Evolutionary conservation across 768 basidiomycete species (phyloP).

Genomic region (Cystobasidiopsis lactophilus): DNA sequence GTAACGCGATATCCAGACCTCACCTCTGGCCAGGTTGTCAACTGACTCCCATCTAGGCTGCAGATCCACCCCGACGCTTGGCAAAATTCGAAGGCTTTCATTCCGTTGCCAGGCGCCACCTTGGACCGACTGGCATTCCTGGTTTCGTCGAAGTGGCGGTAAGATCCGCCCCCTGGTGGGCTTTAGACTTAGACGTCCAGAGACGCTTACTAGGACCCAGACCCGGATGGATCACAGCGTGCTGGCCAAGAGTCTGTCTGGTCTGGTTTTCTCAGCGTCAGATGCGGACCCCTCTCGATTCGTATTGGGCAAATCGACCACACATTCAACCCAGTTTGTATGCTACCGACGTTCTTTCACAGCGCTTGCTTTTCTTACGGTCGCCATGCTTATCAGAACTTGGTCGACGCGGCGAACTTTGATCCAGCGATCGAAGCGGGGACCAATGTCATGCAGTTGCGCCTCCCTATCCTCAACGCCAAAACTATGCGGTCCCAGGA

Average conservation of each 20-base stretch:
- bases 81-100: no score
- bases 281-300: constrained; percentile 8
- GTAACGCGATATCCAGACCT: no score
- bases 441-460: constrained; percentile 7
- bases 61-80: no score
- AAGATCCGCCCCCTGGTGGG: not conserved
- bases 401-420: constrained; percentile 4
- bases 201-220: not conserved
- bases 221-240: constrained; percentile 11
- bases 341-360: no score
- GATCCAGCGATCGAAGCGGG: constrained; percentile 6
- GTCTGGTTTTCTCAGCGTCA: constrained; percentile 12
- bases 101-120: constrained; percentile 3
- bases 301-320: constrained; percentile 16
- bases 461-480: constrained; percentile 15
- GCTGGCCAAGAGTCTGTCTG: constrained; percentile 14
- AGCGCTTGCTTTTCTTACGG: no score
- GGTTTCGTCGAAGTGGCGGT: constrained; percentile 18
- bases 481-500: constrained; percentile 9
- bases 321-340: no score
- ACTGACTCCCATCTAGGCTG: no score
- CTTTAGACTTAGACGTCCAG: not conserved
- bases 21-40: no score
- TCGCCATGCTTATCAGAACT: constrained; percentile 16
- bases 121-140: constrained; percentile 11